These are phyloP conservation scores for Mycena vitilis DNA, from an alignment of 768 basidiomycete species.

Conservation along the genomic window DNA sequence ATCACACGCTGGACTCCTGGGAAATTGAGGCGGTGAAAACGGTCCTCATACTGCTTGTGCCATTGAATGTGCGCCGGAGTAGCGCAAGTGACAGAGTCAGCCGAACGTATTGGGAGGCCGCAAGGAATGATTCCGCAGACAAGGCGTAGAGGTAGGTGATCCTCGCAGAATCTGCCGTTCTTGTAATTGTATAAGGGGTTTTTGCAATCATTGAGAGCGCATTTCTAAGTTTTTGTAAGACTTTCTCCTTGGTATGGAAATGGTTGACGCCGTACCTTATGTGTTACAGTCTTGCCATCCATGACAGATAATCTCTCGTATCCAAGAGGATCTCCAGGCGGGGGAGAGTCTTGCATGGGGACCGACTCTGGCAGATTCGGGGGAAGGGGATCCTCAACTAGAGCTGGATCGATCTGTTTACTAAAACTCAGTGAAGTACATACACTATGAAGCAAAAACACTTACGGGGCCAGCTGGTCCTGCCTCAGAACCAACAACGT, in stretches of 20 bases:
- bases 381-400: not conserved
- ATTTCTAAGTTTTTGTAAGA: not conserved
- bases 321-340: conserved; percentile 25
- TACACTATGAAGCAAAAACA: too few relatives aligned
- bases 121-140: too few relatives aligned
- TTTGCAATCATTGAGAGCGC: not conserved
- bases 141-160: not conserved
- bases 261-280: conserved; percentile 35
- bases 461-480: conserved; percentile 13
- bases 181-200: not conserved
- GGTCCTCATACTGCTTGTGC: too few relatives aligned
- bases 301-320: conserved; percentile 45
- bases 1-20: too few relatives aligned
- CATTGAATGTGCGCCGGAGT: too few relatives aligned
- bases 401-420: not conserved
- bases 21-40: too few relatives aligned
- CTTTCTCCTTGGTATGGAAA: not conserved
- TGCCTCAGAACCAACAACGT: conserved; percentile 32
- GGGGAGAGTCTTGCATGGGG: not conserved
- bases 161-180: not conserved
- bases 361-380: not conserved
- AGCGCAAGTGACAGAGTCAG: too few relatives aligned
- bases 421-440: not conserved
- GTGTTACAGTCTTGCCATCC: conserved; percentile 46
- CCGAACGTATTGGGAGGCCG: too few relatives aligned